Base-by-base conservation (phyloP, 1,284 basidiomycete genomes). In the Nidula niveotomentosa region DNA sequence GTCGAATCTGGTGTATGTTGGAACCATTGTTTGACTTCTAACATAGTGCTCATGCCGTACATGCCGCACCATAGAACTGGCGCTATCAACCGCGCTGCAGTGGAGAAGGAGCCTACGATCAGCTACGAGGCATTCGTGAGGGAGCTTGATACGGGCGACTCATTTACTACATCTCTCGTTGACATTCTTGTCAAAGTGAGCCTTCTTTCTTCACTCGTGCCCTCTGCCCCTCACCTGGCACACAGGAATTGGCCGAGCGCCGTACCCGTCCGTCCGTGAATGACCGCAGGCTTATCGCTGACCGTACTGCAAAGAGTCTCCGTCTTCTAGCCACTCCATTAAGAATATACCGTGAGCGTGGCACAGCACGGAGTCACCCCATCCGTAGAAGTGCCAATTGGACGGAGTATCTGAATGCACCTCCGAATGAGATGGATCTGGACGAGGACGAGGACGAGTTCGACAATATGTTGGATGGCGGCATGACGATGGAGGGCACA, bases 121-220 rank as follows among this genome's bases (percentile, higher is more conserved):
- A 83, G 75, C 43, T 91, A 88, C 63, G 84, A 90, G 63, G 68
- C 77, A 13, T 91, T 91, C 60, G 83, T 89, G 33, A 80, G 86
- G 60, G 84, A 88, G 35, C 73, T 91, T 44, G 86, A 90, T 63
- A 78, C 78, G 33, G 88, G 87, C 17, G 89, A 91, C 65, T 82
- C 86, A 1, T 90, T 91, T 68, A 89, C 88, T 0, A 79, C 86
- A 3, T 82, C 85, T 1, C 63, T 90, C 44, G 69, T 90, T 53
- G 88, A 90, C 57, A 78, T 88, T 37, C 75, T 91, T 46, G 88
- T 91, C 63, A 88, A 85, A 73, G 88, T 89, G 62, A 66, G 83
- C 53, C 12, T 35, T 34, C 48, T 48, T 36, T 30, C 36, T 47
- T 41, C 39, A 52, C 48, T 39, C 35, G 17, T 36, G 4, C 41